Evolutionary conservation across 805 yeast genomes (phyloP).

Genomic region (Metahyphopichia silvanorum): DNA sequence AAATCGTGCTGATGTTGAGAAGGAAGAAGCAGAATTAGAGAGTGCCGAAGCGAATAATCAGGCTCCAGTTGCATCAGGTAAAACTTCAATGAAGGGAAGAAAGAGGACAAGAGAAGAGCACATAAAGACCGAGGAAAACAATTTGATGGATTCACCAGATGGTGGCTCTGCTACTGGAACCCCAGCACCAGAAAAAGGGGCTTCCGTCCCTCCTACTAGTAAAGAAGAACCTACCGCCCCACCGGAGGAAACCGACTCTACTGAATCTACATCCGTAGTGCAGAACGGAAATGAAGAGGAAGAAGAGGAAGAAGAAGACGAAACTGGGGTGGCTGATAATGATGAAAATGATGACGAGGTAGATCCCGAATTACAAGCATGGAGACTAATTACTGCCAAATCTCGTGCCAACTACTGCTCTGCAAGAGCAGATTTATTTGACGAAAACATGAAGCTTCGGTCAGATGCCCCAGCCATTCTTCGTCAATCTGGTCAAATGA

Average conservation of each 20-base stretch:
- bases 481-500: slow-evolving; percentile 67
- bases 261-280: slow-evolving; percentile 3
- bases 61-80: slow-evolving; percentile 30
- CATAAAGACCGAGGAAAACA: slow-evolving; percentile 25
- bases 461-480: slow-evolving; percentile 66
- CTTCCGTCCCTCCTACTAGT: slow-evolving; percentile 8
- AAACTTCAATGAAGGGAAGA: slow-evolving; percentile 38
- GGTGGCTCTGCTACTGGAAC: slow-evolving; percentile 9
- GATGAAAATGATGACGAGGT: slow-evolving; percentile 54
- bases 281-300: slow-evolving; percentile 17
- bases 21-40: slow-evolving; percentile 50
- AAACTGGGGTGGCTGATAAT: slow-evolving; percentile 31
- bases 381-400: slow-evolving; percentile 82
- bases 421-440: slow-evolving; percentile 64
- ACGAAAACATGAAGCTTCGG: slow-evolving; percentile 53
- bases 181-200: slow-evolving; percentile 7
- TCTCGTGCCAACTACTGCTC: slow-evolving; percentile 73
- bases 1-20: slow-evolving; percentile 68
- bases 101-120: slow-evolving; percentile 35
- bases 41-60: slow-evolving; percentile 17
- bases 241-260: slow-evolving; percentile 9
- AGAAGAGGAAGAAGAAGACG: slow-evolving; percentile 44
- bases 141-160: slow-evolving; percentile 15
- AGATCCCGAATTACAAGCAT: slow-evolving; percentile 74
- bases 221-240: too few relatives aligned